phyloP scores from a whole-genome alignment of 345 rosid species.

The Psidium guajava region DNA sequence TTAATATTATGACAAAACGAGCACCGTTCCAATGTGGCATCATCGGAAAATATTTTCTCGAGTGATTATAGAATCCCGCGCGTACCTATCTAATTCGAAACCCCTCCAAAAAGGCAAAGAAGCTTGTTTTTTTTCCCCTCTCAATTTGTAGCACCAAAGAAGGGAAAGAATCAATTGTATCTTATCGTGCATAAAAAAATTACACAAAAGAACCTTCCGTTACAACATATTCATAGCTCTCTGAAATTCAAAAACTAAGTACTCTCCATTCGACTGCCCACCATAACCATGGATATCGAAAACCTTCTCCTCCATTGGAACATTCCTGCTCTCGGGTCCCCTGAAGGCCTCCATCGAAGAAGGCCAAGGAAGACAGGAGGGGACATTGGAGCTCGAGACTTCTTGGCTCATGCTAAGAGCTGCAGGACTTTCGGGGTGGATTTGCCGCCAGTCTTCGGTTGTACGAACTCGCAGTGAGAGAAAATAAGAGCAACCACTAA shows the following conservation, averaged over 20 bases:
- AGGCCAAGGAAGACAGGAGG: conserved; percentile 49
- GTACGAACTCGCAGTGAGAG: conserved; percentile 47
- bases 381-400: conserved; percentile 44
- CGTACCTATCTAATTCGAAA: too few species aligned
- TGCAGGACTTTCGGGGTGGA: conserved; percentile 54
- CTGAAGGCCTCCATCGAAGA: conserved; percentile 51
- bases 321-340: conserved; percentile 35
- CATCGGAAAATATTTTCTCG: too few species aligned
- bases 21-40: too few species aligned
- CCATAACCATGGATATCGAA: conserved; percentile 40
- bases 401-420: conserved; percentile 47
- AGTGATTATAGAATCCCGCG: too few species aligned
- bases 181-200: not conserved
- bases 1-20: too few species aligned
- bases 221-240: conserved; percentile 37
- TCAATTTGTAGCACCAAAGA: not conserved
- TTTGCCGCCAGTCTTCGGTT: conserved; percentile 57
- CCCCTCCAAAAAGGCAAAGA: too few species aligned
- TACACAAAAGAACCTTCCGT: not conserved
- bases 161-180: not conserved
- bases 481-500: not conserved
- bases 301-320: conserved; percentile 28
- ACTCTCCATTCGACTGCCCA: conserved; percentile 30
- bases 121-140: not conserved
- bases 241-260: conserved; percentile 34